Base-by-base conservation (phyloP, 2,329 filamentous ascomycete genomes). In the Dendryphion nanum region DNA sequence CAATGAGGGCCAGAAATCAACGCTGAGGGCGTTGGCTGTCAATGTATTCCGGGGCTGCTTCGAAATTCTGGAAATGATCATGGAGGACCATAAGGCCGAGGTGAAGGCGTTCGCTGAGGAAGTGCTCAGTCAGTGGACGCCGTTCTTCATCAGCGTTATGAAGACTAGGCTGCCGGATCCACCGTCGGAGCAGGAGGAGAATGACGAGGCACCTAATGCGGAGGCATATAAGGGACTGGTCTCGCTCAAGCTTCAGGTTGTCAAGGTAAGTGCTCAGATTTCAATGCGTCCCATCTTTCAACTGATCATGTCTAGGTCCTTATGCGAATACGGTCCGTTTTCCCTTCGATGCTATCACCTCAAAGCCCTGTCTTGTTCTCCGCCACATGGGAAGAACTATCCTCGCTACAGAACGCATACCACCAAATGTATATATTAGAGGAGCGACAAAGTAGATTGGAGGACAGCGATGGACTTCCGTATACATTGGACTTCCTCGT, bases 401-500 rank as follows among this genome's bases (percentile, higher is more conserved):
- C 79, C 15, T 75, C 80, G 15, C 73, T 95, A 30, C 83, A 89
- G 54, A 71, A 72, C 2, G 71, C 83, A 29, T 94, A 96, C 61
- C 81, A 88, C 49, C 75, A 84, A 47, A 82, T 95, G 58, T 98
- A 94, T 66, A 87, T 97, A 51, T 77, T 86, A 38, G 83, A 87
- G 47, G 88, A 91, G 51, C 81, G 85, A 31, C 90, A 97, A 67
- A 88, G 89, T 38, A 82, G 91, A 24, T 70, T 97, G 21, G 90
- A 95, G 64, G 90, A 96, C 63, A 81, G 86, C 3, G 91, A 98
- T 61, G 83, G 83, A 29, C 75, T 98, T n/a, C 89, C 91, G 0
- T 96, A 95, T 66, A 95, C 90, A 1, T 75, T 98, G 17, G 93
- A 98, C 66, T 93, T 95, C 58, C 77, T 98, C 35, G 82, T 97